Conservation (phyloP, 1,139 yeast species). For the Candida freyschussii region DNA sequence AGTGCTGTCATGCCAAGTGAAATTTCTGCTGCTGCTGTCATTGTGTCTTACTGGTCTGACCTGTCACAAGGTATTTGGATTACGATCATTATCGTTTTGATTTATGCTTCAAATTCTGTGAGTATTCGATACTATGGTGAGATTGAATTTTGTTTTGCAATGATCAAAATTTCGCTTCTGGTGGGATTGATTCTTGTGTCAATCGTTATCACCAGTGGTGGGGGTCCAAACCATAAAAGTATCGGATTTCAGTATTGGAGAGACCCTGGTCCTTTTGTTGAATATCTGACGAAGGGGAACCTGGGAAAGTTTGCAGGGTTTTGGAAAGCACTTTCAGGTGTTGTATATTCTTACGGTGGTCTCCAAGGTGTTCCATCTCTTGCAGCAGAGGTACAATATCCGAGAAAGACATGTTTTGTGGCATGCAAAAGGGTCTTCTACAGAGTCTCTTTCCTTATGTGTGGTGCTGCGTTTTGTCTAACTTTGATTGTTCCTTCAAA, state of each 20-base stretch:
- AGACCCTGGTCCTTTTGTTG: slow-evolving; percentile 49
- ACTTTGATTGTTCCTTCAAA: slow-evolving; percentile 44
- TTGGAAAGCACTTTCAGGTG: slow-evolving; percentile 39
- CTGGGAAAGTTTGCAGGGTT: slow-evolving; percentile 46
- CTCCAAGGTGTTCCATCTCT: slow-evolving; percentile 40
- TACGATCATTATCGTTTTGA: slow-evolving; percentile 39
- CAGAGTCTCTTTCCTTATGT: slow-evolving; percentile 42
- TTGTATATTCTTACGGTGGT: slow-evolving; percentile 42
- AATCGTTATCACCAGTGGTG: slow-evolving; percentile 52
- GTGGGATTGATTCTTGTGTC: slow-evolving; percentile 48
- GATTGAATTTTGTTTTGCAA: slow-evolving; percentile 41
- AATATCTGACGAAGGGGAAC: slow-evolving; percentile 42
- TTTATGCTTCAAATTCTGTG: slow-evolving; percentile 38
- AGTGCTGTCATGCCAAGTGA: slow-evolving; percentile 58
- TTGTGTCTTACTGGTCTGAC: slow-evolving; percentile 51
- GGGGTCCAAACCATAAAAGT: slow-evolving; percentile 54
- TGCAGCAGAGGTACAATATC: slow-evolving; percentile 45
- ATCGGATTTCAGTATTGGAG: slow-evolving; percentile 57
- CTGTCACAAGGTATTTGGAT: slow-evolving; percentile 42
- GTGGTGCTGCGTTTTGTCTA: slow-evolving; percentile 39
- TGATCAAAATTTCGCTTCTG: slow-evolving; percentile 42
- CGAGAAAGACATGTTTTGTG: slow-evolving; percentile 42
- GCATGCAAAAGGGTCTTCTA: slow-evolving; percentile 44
- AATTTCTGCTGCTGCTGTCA: slow-evolving; percentile 71
- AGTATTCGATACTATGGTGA: slow-evolving; percentile 51